phyloP scores from a whole-genome alignment of 805 yeast genomes.

The Metschnikowia koreensis region DNA sequence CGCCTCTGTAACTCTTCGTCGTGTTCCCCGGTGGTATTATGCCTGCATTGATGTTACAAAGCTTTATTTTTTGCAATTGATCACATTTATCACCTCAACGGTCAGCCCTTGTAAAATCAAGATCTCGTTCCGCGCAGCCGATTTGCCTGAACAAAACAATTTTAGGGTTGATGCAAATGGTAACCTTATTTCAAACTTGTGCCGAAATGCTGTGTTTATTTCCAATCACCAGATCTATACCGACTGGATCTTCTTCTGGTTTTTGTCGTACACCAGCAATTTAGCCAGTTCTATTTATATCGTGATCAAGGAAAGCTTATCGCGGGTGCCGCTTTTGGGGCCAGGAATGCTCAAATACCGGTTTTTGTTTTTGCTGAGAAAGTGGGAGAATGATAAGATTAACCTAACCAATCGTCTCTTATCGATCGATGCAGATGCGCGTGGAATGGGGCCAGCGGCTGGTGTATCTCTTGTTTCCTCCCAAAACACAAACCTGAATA shows the following conservation, averaged over 20 bases:
- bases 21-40: constrained; percentile 35
- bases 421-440: constrained; percentile 58
- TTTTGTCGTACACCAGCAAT: constrained; percentile 67
- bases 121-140: constrained; percentile 46
- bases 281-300: constrained; percentile 66
- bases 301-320: constrained; percentile 67
- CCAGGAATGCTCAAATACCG: constrained; percentile 78
- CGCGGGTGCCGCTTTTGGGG: constrained; percentile 76
- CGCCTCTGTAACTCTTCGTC: constrained; percentile 30
- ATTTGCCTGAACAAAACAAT: constrained; percentile 33
- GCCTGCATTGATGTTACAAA: constrained; percentile 54
- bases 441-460: constrained; percentile 54
- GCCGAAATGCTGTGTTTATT: constrained; percentile 60
- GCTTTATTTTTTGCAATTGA: constrained; percentile 52
- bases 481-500: constrained; percentile 14
- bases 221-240: constrained; percentile 94
- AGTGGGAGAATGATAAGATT: constrained; percentile 77
- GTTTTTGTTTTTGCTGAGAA: constrained; percentile 78
- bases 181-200: constrained; percentile 28
- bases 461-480: constrained; percentile 37
- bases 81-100: constrained; percentile 49
- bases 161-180: constrained; percentile 19
- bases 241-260: constrained; percentile 94
- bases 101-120: constrained; percentile 53
- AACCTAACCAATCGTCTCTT: constrained; percentile 54